These are phyloP conservation scores for Thalassiosira livingstoniorum DNA, from an alignment of 352 stramenopile genomes.

Conservation along the genomic window DNA sequence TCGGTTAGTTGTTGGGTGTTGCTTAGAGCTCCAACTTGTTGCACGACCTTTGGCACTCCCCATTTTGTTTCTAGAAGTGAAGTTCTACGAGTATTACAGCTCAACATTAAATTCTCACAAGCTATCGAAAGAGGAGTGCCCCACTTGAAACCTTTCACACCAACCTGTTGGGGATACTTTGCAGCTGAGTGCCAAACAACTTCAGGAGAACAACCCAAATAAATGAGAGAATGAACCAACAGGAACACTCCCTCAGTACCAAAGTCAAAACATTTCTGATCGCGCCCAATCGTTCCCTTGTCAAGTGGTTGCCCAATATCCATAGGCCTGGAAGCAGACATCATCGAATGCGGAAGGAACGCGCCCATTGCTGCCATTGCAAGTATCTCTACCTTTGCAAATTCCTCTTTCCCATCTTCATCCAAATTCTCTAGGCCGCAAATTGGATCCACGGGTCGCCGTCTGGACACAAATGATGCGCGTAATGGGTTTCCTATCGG, in stretches of 20 bases:
- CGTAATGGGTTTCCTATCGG: slow-evolving; percentile 1
- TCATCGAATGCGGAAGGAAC: slow-evolving; percentile 7
- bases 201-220: slow-evolving; percentile 30
- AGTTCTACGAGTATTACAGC: neutral
- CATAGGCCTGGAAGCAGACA: neutral
- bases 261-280: neutral
- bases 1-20: neutral
- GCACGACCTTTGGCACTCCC: neutral
- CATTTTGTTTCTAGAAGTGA: neutral
- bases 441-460: slow-evolving; percentile 36
- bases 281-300: neutral
- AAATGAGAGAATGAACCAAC: slow-evolving; percentile 41
- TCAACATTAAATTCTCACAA: slow-evolving; percentile 23
- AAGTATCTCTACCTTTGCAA: slow-evolving; percentile 43
- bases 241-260: slow-evolving; percentile 6
- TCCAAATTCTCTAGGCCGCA: slow-evolving; percentile 31
- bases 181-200: slow-evolving; percentile 35
- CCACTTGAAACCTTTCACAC: slow-evolving; percentile 14
- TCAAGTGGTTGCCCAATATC: too few species aligned
- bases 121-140: slow-evolving; percentile 29
- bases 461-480: slow-evolving; percentile 24
- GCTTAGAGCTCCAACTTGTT: neutral
- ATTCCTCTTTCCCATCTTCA: slow-evolving; percentile 32
- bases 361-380: slow-evolving; percentile 17
- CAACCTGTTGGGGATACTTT: slow-evolving; percentile 33